Base-by-base conservation (phyloP, 73 alveolate genomes). In the Tetrahymena elliotti region DNA sequence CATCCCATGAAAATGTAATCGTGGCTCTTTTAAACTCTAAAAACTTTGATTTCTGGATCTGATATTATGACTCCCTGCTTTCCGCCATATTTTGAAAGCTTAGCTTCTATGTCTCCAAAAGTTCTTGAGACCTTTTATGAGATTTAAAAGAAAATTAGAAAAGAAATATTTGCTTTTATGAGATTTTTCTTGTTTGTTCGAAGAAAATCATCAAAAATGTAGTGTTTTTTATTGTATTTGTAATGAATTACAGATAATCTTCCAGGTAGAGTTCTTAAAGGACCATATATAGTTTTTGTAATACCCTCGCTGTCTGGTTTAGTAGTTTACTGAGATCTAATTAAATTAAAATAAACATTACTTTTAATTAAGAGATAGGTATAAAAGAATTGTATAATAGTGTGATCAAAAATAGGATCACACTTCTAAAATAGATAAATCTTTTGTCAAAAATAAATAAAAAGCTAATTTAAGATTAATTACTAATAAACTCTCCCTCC, bases 221-320 rank as follows among this genome's bases (percentile, higher is more conserved):
- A 27, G n/a, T 7, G 1, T 6, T n/a, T 27, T 27, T 9, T 18
- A 27, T 16, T 16, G 22, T n/a, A 68, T 68, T 68, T 68, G 24
- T 68, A 18, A 27, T 5, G 35, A 31, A 84, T 95, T 54, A 97
- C 98, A n/a, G 99, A 97, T 27, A 98, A 97, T 35, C 99, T 96
- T 18, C 99, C 99, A 6, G 99, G 99, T 5, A 97, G 93, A 52
- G 98, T 98, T 41, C 99, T 95, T 38, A 95, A 96, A 38, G 99
- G 99, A 8, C 99, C 99, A 20, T 97, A 92, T 53, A 98, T 97
- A 5, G 96, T 97, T 94, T 94, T 68, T 22, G 88, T 68, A 4
- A 68, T 68, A 68, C 88, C 94, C 84, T 96, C 96, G 24, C 53
- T 38, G 35, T 34, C 53, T 36, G 53, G 82, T 38, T 92, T 94